Evolutionary conservation across 345 rosid genomes (phyloP).

Genomic region (Arabidopsis arenosa): DNA sequence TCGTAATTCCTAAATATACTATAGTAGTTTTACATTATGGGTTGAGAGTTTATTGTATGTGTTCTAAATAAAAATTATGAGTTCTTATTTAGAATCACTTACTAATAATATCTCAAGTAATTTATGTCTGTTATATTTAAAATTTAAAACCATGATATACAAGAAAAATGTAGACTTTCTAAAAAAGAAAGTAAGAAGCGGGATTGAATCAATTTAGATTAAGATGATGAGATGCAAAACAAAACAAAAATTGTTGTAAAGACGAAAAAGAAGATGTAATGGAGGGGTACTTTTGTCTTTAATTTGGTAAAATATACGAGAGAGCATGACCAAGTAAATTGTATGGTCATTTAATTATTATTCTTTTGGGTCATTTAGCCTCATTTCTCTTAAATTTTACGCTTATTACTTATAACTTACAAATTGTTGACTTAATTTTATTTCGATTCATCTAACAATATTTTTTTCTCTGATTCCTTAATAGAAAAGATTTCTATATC

Average conservation of each 20-base stretch:
- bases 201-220: background rate
- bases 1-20: too few relatives aligned
- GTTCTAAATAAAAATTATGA: background rate
- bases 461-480: background rate
- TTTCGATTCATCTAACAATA: background rate
- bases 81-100: background rate
- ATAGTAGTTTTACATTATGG: too few relatives aligned
- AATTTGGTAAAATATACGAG: background rate
- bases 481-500: background rate
- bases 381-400: background rate
- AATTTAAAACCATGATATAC: background rate
- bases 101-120: background rate
- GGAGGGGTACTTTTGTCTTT: background rate
- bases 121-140: background rate
- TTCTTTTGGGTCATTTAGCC: background rate
- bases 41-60: background rate
- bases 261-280: background rate
- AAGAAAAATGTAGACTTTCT: background rate
- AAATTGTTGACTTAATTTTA: too few relatives aligned
- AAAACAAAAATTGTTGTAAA: background rate
- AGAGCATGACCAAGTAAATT: background rate
- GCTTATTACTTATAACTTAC: too few relatives aligned
- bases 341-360: background rate
- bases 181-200: background rate
- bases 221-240: background rate